Conservation (phyloP, 2,329 filamentous ascomycete species). For the Alternaria triticina region DNA sequence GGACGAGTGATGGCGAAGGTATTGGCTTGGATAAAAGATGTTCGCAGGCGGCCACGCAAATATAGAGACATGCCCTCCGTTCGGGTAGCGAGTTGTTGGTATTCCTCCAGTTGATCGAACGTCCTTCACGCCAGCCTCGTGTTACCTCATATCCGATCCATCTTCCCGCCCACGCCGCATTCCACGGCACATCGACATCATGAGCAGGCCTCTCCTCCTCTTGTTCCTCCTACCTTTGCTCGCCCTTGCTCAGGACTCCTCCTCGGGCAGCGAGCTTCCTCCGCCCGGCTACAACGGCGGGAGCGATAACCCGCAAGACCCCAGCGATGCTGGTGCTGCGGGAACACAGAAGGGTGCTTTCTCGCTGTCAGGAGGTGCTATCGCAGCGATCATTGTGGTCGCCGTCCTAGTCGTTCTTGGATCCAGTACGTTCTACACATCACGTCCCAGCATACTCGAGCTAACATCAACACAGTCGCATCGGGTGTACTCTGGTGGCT, state of each 20-base stretch:
- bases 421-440: constrained; percentile 64
- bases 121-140: constrained; percentile 38
- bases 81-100: constrained; percentile 34
- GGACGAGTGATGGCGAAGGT: constrained; percentile 22
- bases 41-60: constrained; percentile 30
- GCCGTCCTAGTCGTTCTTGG: constrained; percentile 66
- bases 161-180: constrained; percentile 22
- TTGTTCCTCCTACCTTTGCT: constrained; percentile 36
- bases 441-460: neutral
- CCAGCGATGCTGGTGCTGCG: constrained; percentile 65
- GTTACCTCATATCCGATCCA: constrained; percentile 31
- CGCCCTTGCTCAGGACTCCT: constrained; percentile 35
- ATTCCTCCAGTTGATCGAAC: constrained; percentile 37
- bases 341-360: constrained; percentile 67
- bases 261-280: constrained; percentile 25
- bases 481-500: constrained; percentile 75
- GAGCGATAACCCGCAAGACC: constrained; percentile 44
- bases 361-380: constrained; percentile 69
- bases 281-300: constrained; percentile 46
- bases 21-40: constrained; percentile 30
- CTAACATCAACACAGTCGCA: constrained; percentile 57
- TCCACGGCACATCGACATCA: constrained; percentile 23
- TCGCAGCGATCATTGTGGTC: constrained; percentile 78
- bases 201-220: constrained; percentile 35
- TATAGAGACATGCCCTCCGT: constrained; percentile 42